Percentiles rank a stretch among this genome's conserved stretches.
Evolutionary conservation across 2,329 filamentous ascomycete species (phyloP).

Genomic region (Calonectria pteridis): DNA sequence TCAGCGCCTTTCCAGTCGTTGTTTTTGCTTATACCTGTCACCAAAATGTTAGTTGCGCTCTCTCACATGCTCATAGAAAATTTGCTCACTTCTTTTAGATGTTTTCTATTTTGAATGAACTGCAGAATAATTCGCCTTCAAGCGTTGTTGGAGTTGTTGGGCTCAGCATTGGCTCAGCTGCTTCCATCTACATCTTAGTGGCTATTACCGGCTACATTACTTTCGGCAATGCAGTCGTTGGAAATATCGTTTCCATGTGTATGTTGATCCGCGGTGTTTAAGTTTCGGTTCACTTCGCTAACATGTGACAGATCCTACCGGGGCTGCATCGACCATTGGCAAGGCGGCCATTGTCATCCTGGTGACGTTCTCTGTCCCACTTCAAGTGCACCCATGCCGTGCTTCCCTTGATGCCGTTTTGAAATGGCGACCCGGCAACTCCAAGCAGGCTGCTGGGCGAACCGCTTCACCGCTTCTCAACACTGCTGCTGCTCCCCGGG

Average conservation of each 20-base stretch:
- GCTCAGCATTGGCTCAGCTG: slow-evolving; percentile 89
- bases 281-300: slow-evolving; percentile 27
- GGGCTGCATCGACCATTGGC: slow-evolving; percentile 86
- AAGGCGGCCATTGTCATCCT: slow-evolving; percentile 95
- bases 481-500: slow-evolving; percentile 52
- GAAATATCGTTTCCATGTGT: slow-evolving; percentile 96
- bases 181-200: slow-evolving; percentile 87
- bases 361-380: slow-evolving; percentile 95
- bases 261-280: slow-evolving; percentile 52
- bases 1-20: slow-evolving; percentile 92
- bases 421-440: slow-evolving; percentile 81
- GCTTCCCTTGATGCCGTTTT: slow-evolving; percentile 96
- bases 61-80: background rate
- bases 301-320: slow-evolving; percentile 52
- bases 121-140: slow-evolving; percentile 82
- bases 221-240: slow-evolving; percentile 88
- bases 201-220: slow-evolving; percentile 96
- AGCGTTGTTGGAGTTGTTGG: slow-evolving; percentile 83
- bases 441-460: slow-evolving; percentile 53
- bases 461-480: slow-evolving; percentile 58
- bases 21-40: slow-evolving; percentile 99
- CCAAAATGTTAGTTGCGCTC: slow-evolving; percentile 78
- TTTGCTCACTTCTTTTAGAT: slow-evolving; percentile 68
- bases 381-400: slow-evolving; percentile 95
- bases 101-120: slow-evolving; percentile 98